A percentile compares a stretch with the other conserved stretches of the same genome.
Conservation (phyloP, 768 basidiomycete genomes). For the Lenzites betulinus region DNA sequence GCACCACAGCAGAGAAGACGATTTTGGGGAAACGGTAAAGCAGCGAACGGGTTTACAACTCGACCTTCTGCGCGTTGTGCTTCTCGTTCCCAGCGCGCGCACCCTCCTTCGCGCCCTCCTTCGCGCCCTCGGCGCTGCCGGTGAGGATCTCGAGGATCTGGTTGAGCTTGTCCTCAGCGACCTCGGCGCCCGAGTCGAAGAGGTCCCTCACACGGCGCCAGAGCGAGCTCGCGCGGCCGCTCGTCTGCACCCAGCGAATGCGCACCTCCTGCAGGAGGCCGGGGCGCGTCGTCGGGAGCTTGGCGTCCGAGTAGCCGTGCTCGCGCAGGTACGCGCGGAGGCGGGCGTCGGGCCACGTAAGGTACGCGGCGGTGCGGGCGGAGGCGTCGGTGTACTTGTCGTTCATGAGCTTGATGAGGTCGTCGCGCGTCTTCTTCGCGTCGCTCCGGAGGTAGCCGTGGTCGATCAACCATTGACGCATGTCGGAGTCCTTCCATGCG, state of each 20-base stretch:
- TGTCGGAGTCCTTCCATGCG: constrained; percentile 74
- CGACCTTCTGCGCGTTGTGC: constrained; percentile 18
- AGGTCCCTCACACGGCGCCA: constrained; percentile 65
- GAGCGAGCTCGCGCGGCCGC: constrained; percentile 55
- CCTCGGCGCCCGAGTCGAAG: constrained; percentile 65
- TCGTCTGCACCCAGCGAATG: constrained; percentile 75
- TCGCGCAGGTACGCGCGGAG: constrained; percentile 87
- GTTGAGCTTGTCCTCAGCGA: constrained; percentile 75
- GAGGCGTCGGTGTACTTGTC: constrained; percentile 52
- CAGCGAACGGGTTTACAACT: constrained; percentile 5
- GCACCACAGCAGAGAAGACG: too few relatives aligned
- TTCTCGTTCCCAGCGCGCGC: constrained; percentile 31
- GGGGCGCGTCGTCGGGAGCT: constrained; percentile 63
- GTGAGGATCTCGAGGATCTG: constrained; percentile 44
- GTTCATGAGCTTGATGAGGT: constrained; percentile 72
- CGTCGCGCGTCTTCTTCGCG: constrained; percentile 65
- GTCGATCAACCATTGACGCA: constrained; percentile 74
- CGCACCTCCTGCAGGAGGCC: constrained; percentile 84
- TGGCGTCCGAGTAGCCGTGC: constrained; percentile 69
- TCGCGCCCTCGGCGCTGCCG: constrained; percentile 38
- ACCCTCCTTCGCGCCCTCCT: constrained; percentile 31
- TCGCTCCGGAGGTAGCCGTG: constrained; percentile 63
- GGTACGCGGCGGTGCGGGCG: constrained; percentile 57
- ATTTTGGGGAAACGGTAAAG: background rate
- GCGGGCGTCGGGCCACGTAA: constrained; percentile 91